Conservation (phyloP, 495 filamentous ascomycete genomes). For the Parathielavia appendiculata region DNA sequence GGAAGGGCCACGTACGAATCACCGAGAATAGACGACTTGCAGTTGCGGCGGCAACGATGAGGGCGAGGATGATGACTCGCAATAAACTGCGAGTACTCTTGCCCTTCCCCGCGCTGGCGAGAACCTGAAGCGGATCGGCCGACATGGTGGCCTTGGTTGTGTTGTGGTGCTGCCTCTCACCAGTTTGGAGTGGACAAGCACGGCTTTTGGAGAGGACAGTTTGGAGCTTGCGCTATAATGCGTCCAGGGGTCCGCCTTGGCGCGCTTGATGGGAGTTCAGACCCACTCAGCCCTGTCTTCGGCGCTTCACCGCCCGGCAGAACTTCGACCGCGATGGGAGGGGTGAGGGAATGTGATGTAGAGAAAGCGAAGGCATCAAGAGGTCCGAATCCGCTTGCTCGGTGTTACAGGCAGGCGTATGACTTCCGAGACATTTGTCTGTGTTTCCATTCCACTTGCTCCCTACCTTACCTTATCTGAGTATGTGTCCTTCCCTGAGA, state of each 20-base stretch:
- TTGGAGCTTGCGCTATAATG: conserved; percentile 37
- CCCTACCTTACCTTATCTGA: too few species aligned
- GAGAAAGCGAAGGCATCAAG: neutral
- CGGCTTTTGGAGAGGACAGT: conserved; percentile 38
- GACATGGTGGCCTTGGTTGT: conserved; percentile 35
- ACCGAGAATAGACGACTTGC: conserved; percentile 96
- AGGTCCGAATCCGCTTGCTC: too few species aligned
- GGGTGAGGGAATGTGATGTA: neutral
- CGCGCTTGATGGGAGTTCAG: conserved; percentile 15
- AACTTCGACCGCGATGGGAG: neutral
- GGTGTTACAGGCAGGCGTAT: too few species aligned
- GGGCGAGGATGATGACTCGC: conserved; percentile 83
- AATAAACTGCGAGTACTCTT: conserved; percentile 78
- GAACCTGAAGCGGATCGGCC: conserved; percentile 34
- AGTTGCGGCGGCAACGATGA: conserved; percentile 89
- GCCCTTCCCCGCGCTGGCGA: conserved; percentile 43
- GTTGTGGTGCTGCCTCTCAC: conserved; percentile 32
- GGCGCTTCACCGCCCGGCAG: conserved; percentile 16
- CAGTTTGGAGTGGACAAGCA: conserved; percentile 21
- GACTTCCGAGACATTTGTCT: too few species aligned
- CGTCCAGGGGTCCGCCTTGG: conserved; percentile 26
- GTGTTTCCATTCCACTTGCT: too few species aligned
- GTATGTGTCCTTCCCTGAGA: too few species aligned
- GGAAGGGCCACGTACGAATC: conserved; percentile 64
- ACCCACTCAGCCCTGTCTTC: conserved; percentile 9